These are phyloP conservation scores for Elsinoe batatas DNA, from an alignment of 2,329 filamentous ascomycete genomes.

Conservation along the genomic window DNA sequence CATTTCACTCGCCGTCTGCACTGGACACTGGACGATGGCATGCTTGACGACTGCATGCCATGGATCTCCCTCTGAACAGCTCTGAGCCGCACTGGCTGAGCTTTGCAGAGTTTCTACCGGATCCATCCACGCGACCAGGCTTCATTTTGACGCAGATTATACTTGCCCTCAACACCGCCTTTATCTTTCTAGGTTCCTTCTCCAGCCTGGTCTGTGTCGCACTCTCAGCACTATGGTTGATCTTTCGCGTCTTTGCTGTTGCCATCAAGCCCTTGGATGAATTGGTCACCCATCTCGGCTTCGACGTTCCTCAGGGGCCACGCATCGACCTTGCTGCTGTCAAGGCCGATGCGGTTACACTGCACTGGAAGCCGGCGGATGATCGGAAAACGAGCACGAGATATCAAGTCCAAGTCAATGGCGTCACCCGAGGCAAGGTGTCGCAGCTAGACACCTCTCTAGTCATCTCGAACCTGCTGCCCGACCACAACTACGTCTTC, in stretches of 20 bases:
- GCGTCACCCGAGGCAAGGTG: constrained; percentile 69
- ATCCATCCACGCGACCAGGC: constrained; percentile 9
- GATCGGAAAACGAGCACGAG: constrained; percentile 59
- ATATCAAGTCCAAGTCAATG: constrained; percentile 88
- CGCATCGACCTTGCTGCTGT: constrained; percentile 87
- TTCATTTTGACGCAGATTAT: constrained; percentile 7
- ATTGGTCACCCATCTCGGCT: constrained; percentile 79
- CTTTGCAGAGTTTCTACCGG: constrained; percentile 2
- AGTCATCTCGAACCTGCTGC: constrained; percentile 76
- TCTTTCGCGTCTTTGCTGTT: constrained; percentile 78
- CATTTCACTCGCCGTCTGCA: background rate
- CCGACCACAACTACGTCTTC: constrained; percentile 84
- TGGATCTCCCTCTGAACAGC: constrained; percentile 1
- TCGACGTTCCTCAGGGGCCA: constrained; percentile 85
- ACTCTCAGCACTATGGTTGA: constrained; percentile 48
- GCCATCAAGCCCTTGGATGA: constrained; percentile 84
- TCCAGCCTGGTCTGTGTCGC: background rate
- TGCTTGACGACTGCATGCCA: background rate
- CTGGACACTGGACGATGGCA: constrained; percentile 2
- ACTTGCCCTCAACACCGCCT: constrained; percentile 4
- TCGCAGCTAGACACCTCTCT: constrained; percentile 75
- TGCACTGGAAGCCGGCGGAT: constrained; percentile 65
- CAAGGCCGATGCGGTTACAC: constrained; percentile 71
- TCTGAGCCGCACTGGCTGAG: constrained; percentile 7
- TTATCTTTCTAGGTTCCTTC: constrained; percentile 7